phyloP scores from a whole-genome alignment of 2,329 filamentous ascomycete genomes.

The Alternaria rosae region DNA sequence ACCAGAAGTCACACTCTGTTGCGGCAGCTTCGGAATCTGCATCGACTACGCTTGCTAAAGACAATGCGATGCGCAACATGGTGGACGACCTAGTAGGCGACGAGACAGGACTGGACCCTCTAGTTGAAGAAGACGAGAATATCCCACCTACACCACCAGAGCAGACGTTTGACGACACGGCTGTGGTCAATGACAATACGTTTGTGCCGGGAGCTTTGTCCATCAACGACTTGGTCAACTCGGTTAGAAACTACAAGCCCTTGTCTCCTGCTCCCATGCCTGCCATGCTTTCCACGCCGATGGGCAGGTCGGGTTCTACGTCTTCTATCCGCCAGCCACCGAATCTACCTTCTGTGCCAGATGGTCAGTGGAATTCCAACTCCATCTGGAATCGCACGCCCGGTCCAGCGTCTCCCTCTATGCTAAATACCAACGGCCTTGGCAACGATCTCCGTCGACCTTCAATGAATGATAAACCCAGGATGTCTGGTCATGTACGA shows the following conservation, averaged over 20 bases:
- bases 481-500: constrained; percentile 51
- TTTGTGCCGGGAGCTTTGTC: constrained; percentile 39
- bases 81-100: constrained; percentile 63
- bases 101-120: constrained; percentile 51
- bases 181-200: constrained; percentile 41
- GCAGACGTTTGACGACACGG: constrained; percentile 54
- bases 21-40: constrained; percentile 57
- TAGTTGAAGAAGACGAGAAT: constrained; percentile 53
- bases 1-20: constrained; percentile 46
- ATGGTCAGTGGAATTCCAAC: constrained; percentile 43
- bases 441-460: constrained; percentile 36
- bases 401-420: constrained; percentile 40
- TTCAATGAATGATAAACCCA: constrained; percentile 42
- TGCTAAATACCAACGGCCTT: constrained; percentile 25
- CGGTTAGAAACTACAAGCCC: constrained; percentile 46
- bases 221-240: constrained; percentile 49
- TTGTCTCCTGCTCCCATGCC: constrained; percentile 37
- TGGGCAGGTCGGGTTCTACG: constrained; percentile 44
- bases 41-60: constrained; percentile 52
- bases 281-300: constrained; percentile 38
- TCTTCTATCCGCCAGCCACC: constrained; percentile 47
- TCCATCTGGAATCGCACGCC: constrained; percentile 50
- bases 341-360: constrained; percentile 47
- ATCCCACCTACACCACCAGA: constrained; percentile 57
- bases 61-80: constrained; percentile 64